Base-by-base conservation (phyloP, 2,329 filamentous ascomycete species). In the Venturia oleaginea region DNA sequence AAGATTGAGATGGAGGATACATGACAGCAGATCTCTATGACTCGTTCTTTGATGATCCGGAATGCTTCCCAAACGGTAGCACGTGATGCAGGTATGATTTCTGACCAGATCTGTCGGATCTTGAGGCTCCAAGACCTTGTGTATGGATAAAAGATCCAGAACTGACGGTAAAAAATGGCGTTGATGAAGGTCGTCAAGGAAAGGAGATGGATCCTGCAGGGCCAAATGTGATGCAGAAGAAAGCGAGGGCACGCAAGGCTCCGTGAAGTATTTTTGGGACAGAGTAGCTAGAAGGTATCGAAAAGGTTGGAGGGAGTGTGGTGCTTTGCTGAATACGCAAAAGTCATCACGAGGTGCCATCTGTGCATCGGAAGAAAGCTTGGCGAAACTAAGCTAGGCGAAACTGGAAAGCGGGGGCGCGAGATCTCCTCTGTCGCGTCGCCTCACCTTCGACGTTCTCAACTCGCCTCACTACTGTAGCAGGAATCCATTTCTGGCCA, bases 1-100 rank as follows among this genome's bases (percentile, higher is more conserved):
- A 74, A 67, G 78, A 77, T 70, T 81, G 79, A 10, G 81, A 76
- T 55, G 82, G 81, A 43, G 82, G 82, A 71, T 83, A 82, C 79
- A 82, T 83, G 63, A 67, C 72, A 64, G 30, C 30, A 34, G 30
- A n/a, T 34, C 4, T 57, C 15, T 34, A n/a, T 32, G n/a, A n/a
- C n/a, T 43, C 6, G 40, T 4, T 17, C 24, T 27, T 24, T 19
- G 13, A n/a, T 13, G 19, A 15, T 10, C 13, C 8, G 3, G 11
- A 37, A 37, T 13, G 54, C 54, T 24, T 51, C 22, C 22, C 10
- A 8, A 15, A 27, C 4, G 24, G 1, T 17, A 6, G 22, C 46
- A 48, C n/a, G 46, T 27, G 43, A 46, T 46, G 6, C 7, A 10
- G 19, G 7, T 46, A 24, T 46, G 43, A 46, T 2, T 27, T 4